Evolutionary conservation across 192 early-diverging fungal species (phyloP), one percentile per base, ranked within the genome.

Genomic region (Coemansia sp.): DNA sequence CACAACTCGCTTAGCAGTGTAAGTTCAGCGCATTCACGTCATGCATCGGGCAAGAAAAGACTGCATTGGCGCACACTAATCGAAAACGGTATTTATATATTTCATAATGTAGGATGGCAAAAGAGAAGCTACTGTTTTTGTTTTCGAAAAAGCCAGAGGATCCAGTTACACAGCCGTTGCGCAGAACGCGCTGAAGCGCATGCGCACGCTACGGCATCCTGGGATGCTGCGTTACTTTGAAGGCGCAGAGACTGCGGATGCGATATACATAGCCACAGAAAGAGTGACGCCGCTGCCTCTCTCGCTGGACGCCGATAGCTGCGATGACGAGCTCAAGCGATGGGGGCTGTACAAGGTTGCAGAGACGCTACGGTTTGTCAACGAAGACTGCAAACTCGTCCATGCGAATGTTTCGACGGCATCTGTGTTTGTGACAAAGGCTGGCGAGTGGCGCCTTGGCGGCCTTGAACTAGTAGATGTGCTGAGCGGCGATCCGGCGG

Each of bases 371-470:
- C 89, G 91, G 73, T 97, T 98, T 70, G 76, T 97, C 55, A 94
- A 93, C 66, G 84, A 86, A 57, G 96, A 98, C 69, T 91, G 93
- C 64, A 76, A 78, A 21, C 83, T 97, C 72, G 88, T 96, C 4
- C 97, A 99, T 65, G 97, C 92, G 15, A 94, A 92, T 81, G 66
- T 99, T 55, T 85, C 87, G 10, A 73, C 89, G 8, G 85, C 85
- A 0, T 92, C 93, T 1, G 90, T 99, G 60, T 97, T 90, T 70
- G 91, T 89, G 24, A 98, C 92, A 15, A 88, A 89, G 62, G 91
- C 93, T 10, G 97, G 97, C 53, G 97, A 99, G 76, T 99, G 95
- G 95, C 93, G 89, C 65, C 83, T 99, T 35, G 92, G 92, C n/a
- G 95, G 94, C 4, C 85, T 97, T 43, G 97, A 99, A 62, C 61